Evolutionary conservation across 352 stramenopile species (phyloP), one percentile per base, ranked within the genome.

Genomic region (Globisporangium viniferum): DNA sequence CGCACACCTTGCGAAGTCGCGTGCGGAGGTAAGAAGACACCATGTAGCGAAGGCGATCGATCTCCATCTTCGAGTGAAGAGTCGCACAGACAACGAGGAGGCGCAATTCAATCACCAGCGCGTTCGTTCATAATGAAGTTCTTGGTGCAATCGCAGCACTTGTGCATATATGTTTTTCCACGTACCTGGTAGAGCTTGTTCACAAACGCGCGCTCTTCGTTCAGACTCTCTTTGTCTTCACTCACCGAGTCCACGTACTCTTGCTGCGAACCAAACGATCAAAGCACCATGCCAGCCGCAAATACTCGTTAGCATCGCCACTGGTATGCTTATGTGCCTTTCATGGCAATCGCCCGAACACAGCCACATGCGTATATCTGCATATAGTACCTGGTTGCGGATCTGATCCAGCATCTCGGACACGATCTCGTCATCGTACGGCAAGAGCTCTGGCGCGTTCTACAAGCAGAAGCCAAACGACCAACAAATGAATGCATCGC

Each of bases 11-110:
- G 44, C 70, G 77, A 5, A 95, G 75, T 5, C 88, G 83, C 15
- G 85, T 91, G 41, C 88, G 84, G 24, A 95, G 68, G 60, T 95
- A 95, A 0, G 88, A 94, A 41, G 88, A 79, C 3, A 95, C 76
- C 80, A 92, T 92, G 74, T 91, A 95, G 46, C 82, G 83, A 36
- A 95, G 76, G 18, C 88, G 86, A 51, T 95, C 88, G 72, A 95
- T 95, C 70, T 95, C 88, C 88, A 95, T 94, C 79, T 90, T 6
- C 31, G 31, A 33, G 22, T 51, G 44, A 24, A 18, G 44, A 51
- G 20, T 15, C 59, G 33, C 6, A 48, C 10, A n/a, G 22, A 5
- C 33, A 31, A 29, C n/a, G 14, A 49, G 5, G 35, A 41, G 35
- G 6, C 41, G 15, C 24, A 24, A 24, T 24, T 24, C 24, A 24